phyloP scores from a whole-genome alignment of 768 basidiomycete genomes.

The Tricholoma terreum region DNA sequence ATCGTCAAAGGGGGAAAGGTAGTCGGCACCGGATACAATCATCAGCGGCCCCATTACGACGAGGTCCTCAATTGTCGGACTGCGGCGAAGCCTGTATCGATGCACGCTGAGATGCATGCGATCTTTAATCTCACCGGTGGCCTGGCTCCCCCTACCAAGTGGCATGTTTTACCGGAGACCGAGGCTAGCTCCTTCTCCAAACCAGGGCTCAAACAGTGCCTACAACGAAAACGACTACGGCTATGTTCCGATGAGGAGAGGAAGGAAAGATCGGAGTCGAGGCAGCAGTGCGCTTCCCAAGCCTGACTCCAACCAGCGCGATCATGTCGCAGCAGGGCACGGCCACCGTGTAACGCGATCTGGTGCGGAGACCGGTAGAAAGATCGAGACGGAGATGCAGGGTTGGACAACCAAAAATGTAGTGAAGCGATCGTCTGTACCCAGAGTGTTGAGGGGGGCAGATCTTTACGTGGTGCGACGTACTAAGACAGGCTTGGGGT shows the following conservation, averaged over 20 bases:
- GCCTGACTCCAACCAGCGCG: neutral
- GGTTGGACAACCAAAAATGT: neutral
- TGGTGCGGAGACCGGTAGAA: neutral
- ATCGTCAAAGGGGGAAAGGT: constrained; percentile 54
- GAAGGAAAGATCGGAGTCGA: neutral
- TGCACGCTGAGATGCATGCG: constrained; percentile 63
- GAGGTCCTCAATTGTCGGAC: constrained; percentile 35
- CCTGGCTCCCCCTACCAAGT: constrained; percentile 50
- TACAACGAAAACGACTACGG: neutral
- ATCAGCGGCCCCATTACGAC: constrained; percentile 53
- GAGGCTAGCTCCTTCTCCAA: neutral
- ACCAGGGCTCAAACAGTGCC: constrained; percentile 6
- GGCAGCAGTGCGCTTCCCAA: neutral
- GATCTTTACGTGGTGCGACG: constrained; percentile 54
- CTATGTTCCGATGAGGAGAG: neutral
- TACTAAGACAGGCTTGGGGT: constrained; percentile 48
- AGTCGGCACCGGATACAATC: constrained; percentile 51
- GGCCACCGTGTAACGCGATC: neutral
- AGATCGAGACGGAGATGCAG: neutral
- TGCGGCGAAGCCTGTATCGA: constrained; percentile 38
- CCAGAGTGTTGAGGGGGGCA: constrained; percentile 45
- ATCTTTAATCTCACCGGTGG: constrained; percentile 50
- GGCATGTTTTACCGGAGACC: constrained; percentile 42
- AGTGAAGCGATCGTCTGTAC: neutral
- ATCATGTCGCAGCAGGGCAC: neutral